These are phyloP conservation scores for Didymella keratinophila DNA, from an alignment of 2,329 filamentous ascomycete species.

Conservation along the genomic window DNA sequence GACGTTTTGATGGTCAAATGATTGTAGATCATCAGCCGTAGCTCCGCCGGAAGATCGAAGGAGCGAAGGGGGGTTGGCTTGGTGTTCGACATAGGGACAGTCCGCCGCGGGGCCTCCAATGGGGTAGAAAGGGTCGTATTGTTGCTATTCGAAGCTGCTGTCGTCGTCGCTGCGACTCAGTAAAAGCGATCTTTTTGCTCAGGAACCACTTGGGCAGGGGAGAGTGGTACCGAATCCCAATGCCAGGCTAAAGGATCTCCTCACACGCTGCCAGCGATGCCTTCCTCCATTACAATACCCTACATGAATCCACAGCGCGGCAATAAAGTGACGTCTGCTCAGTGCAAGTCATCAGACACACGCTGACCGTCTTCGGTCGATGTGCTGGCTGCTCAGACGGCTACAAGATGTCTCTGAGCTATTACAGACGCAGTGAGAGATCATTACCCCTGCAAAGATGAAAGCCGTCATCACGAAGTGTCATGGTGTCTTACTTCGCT, in stretches of 20 bases:
- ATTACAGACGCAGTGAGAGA: background rate
- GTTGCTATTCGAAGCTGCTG: background rate
- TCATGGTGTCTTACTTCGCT: background rate
- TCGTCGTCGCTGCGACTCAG: background rate
- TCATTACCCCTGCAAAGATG: background rate
- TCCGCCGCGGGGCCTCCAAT: background rate
- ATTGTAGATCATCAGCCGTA: background rate
- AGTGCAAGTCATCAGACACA: background rate
- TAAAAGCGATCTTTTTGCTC: background rate
- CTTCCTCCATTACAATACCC: background rate
- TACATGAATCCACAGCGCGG: background rate
- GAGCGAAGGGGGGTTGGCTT: background rate
- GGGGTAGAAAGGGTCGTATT: background rate
- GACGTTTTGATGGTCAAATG: no score
- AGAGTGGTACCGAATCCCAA: background rate
- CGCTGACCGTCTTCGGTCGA: background rate
- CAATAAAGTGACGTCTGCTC: background rate
- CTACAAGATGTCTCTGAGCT: background rate
- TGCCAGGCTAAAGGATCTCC: background rate
- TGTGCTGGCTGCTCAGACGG: background rate
- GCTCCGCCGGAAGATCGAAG: background rate
- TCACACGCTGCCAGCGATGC: background rate
- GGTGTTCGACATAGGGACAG: background rate
- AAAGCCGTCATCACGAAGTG: background rate
- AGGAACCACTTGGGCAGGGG: background rate